phyloP scores from a whole-genome alignment of 1,284 basidiomycete species.

The Naganishia liquefaciens region DNA sequence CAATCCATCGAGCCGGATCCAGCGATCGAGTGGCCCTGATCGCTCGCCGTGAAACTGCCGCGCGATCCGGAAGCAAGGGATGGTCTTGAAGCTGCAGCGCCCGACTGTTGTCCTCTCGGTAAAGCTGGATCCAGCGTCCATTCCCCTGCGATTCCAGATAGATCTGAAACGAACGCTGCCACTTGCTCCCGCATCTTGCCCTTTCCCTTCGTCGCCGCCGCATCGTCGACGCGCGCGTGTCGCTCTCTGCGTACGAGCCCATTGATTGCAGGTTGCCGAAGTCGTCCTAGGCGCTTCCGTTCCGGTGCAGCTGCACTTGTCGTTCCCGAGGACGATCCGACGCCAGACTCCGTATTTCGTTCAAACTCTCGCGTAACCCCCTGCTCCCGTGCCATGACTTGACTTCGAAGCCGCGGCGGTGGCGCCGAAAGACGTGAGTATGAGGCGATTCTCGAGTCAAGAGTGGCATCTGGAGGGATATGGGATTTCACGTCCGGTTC shows the following conservation, averaged over 20 bases:
- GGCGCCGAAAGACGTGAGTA: slow-evolving; percentile 26
- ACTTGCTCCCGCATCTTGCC: slow-evolving; percentile 22
- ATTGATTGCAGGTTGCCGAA: slow-evolving; percentile 28
- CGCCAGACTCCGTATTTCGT: neutral
- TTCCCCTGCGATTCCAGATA: slow-evolving; percentile 31
- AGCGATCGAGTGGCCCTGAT: slow-evolving; percentile 5
- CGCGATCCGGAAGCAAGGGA: slow-evolving; percentile 10
- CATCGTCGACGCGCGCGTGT: neutral
- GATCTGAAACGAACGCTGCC: slow-evolving; percentile 9
- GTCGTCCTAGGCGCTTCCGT: slow-evolving; percentile 21
- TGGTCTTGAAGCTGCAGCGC: neutral
- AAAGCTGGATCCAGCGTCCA: slow-evolving; percentile 31
- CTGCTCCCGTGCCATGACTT: slow-evolving; percentile 20
- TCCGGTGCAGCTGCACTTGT: neutral
- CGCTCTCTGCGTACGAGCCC: slow-evolving; percentile 24
- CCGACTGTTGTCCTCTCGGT: neutral
- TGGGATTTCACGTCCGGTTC: slow-evolving; percentile 34
- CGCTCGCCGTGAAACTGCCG: slow-evolving; percentile 9
- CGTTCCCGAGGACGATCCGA: neutral
- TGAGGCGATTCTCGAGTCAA: slow-evolving; percentile 30
- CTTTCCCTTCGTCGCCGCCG: neutral
- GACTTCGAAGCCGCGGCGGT: slow-evolving; percentile 23
- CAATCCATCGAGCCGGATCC: neutral
- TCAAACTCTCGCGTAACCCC: neutral
- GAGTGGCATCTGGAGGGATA: slow-evolving; percentile 29